Percentiles rank a stretch among this genome's conserved stretches.
phyloP scores from a whole-genome alignment of 148 eudicot species.

The Vaccinium corymbosum region DNA sequence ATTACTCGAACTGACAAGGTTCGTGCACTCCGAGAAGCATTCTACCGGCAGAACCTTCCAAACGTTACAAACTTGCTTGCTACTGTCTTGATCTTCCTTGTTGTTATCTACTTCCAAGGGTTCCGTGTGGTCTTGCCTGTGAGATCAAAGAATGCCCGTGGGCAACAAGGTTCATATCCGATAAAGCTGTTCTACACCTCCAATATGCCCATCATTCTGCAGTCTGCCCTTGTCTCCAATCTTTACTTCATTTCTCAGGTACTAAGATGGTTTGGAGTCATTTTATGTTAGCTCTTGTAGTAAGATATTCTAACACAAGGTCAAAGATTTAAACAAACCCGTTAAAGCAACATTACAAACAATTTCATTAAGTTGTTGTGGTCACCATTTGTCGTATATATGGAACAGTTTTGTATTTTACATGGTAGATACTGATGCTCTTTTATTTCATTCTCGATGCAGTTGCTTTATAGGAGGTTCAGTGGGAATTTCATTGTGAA shows the following conservation, averaged over 20 bases:
- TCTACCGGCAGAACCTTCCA: constrained; percentile 87
- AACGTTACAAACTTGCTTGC: constrained; percentile 80
- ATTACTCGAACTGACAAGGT: constrained; percentile 84
- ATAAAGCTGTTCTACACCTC: constrained; percentile 92
- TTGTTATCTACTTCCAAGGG: constrained; percentile 89
- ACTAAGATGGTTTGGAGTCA: neutral
- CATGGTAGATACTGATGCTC: neutral
- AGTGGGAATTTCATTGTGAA: constrained; percentile 72
- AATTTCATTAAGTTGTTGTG: neutral
- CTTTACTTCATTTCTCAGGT: constrained; percentile 92
- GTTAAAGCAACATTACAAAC: neutral
- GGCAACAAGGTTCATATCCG: constrained; percentile 88
- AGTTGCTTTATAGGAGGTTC: constrained; percentile 68
- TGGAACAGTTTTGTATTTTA: neutral
- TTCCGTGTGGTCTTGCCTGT: constrained; percentile 88
- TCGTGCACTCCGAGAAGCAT: constrained; percentile 87
- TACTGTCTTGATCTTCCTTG: constrained; percentile 72
- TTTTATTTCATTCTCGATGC: constrained; percentile 7
- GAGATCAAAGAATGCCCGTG: constrained; percentile 88
- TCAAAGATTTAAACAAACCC: neutral
- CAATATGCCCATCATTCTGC: constrained; percentile 92
- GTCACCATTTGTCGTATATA: neutral
- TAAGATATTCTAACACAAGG: neutral
- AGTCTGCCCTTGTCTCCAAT: constrained; percentile 87
- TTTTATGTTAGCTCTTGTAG: neutral